These are phyloP conservation scores for Vicia sativa DNA, from an alignment of 306 rosid genomes.

Conservation along the genomic window DNA sequence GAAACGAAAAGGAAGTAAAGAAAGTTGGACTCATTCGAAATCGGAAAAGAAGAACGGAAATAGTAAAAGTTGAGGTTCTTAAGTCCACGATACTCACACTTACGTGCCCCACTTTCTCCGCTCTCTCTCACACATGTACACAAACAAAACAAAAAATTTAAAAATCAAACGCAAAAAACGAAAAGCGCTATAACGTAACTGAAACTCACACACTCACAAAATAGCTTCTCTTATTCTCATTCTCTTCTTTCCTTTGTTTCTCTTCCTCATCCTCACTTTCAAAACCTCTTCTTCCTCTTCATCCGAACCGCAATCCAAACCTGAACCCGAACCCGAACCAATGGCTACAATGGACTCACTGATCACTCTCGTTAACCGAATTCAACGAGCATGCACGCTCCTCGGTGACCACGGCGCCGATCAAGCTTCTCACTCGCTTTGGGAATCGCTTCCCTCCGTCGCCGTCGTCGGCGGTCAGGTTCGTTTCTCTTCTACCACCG, in stretches of 20 bases:
- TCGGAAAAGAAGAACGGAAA: not conserved
- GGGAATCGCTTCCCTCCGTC: conserved; percentile 89
- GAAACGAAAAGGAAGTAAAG: not conserved
- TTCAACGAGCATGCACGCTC: conserved; percentile 80
- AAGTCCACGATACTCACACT: conserved; percentile 19
- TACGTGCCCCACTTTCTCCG: conserved; percentile 35
- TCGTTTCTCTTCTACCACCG: not conserved
- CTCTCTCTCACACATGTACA: not conserved
- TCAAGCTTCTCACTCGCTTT: conserved; percentile 61
- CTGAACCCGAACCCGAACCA: conserved; percentile 2
- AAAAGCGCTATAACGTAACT: conserved; percentile 30
- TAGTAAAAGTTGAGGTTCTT: not conserved
- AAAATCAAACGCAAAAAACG: not conserved
- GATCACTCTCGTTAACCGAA: conserved; percentile 80
- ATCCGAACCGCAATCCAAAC: not conserved
- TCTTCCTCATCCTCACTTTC: conserved; percentile 16
- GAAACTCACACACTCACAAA: conserved; percentile 22
- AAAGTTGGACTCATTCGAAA: conserved; percentile 3
- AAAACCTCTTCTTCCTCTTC: not conserved
- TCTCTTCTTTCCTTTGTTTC: conserved; percentile 5
- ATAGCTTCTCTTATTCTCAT: conserved; percentile 41
- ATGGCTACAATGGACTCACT: conserved; percentile 55
- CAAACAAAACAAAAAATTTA: conserved; percentile 10
- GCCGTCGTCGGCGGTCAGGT: conserved; percentile 99
- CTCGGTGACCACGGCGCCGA: conserved; percentile 88